phyloP scores from a whole-genome alignment of 139 green algal genomes.

The Trebouxia sp. region DNA sequence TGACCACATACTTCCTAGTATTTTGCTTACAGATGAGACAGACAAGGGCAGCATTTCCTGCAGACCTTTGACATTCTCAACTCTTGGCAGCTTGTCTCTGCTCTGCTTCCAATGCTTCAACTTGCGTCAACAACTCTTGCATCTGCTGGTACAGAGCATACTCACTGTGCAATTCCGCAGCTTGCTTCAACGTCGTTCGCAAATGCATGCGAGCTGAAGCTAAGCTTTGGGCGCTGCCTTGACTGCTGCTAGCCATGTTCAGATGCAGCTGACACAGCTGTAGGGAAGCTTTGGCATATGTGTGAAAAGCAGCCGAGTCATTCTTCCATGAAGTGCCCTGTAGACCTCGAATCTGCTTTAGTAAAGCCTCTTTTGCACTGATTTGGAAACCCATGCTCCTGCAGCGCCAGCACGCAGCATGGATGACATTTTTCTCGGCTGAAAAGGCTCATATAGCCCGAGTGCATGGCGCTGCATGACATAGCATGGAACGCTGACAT shows the following conservation, averaged over 20 bases:
- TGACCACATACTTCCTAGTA: not conserved
- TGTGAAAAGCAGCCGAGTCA: conserved; percentile 41
- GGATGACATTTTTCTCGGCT: not conserved
- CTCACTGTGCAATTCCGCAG: not conserved
- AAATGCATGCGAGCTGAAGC: conserved; percentile 74
- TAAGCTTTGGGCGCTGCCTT: conserved; percentile 52
- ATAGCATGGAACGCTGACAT: too few species aligned
- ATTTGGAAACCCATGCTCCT: conserved; percentile 44
- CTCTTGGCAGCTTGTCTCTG: not conserved
- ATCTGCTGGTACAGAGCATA: not conserved
- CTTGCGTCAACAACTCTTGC: not conserved
- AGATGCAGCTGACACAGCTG: conserved; percentile 46
- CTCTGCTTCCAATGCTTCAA: not conserved
- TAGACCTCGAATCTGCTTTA: conserved; percentile 69
- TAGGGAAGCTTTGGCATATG: conserved; percentile 54
- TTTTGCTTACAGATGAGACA: not conserved
- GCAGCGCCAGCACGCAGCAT: not conserved
- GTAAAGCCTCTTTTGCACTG: conserved; percentile 59
- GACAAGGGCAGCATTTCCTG: not conserved
- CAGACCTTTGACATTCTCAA: not conserved
- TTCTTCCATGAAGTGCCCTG: conserved; percentile 54
- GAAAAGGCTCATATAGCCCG: too few species aligned
- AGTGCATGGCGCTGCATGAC: too few species aligned
- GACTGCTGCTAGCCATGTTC: not conserved
- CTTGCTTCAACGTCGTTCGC: conserved; percentile 63